These are phyloP conservation scores for Stropharia rugosoannulata DNA, from an alignment of 768 basidiomycete species.

Conservation along the genomic window DNA sequence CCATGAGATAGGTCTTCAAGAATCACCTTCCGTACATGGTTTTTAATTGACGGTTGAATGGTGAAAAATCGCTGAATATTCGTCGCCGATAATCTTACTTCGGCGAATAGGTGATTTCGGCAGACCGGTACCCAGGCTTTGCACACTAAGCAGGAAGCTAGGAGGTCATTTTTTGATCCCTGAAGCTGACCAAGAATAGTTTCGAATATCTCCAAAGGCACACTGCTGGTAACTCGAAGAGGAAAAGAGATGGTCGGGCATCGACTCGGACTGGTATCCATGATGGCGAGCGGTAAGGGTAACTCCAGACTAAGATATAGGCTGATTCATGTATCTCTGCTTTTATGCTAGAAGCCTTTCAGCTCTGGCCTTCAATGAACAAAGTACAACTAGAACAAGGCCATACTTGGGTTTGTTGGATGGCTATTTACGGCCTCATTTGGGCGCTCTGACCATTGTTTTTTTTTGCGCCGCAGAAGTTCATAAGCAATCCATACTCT, in stretches of 20 bases:
- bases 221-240: constrained; percentile 20
- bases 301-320: too few species aligned
- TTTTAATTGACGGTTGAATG: constrained; percentile 24
- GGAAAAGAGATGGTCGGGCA: constrained; percentile 12
- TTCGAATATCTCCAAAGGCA: constrained; percentile 32
- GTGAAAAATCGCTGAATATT: constrained; percentile 24
- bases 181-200: constrained; percentile 27
- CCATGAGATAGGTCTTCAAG: constrained; percentile 19
- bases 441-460: too few species aligned
- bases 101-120: constrained; percentile 32
- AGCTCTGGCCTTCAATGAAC: too few species aligned
- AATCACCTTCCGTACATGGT: constrained; percentile 28
- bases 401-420: too few species aligned
- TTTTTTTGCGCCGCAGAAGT: too few species aligned
- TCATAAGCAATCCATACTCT: too few species aligned
- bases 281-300: too few species aligned
- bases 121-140: constrained; percentile 29
- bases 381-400: too few species aligned
- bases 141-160: constrained; percentile 31
- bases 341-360: too few species aligned
- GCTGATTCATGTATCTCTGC: too few species aligned
- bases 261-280: too few species aligned
- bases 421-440: too few species aligned
- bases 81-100: constrained; percentile 27
- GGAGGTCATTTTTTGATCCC: constrained; percentile 23